Evolutionary conservation across 441 rosid species (phyloP).

Genomic region (Pelargonium cotyledonis): DNA sequence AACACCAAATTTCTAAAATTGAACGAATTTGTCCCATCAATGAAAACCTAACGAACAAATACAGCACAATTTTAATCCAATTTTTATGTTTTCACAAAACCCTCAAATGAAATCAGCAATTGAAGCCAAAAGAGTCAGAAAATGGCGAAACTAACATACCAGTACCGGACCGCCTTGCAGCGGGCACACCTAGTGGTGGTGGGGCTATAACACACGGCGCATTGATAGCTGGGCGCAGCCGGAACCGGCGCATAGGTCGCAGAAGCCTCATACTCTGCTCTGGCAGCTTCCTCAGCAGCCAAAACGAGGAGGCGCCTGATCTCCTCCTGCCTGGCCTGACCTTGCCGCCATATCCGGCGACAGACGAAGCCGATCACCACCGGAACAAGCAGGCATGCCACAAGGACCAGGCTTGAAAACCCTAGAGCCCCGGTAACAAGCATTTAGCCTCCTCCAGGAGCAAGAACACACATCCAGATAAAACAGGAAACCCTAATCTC

Average conservation of each 20-base stretch:
- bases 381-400: constrained; percentile 41
- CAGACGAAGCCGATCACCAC: constrained; percentile 31
- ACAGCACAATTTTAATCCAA: neutral
- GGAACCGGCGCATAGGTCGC: constrained; percentile 33
- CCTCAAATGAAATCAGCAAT: neutral
- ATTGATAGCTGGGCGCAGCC: constrained; percentile 33
- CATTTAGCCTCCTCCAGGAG: constrained; percentile 56
- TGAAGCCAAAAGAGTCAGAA: neutral
- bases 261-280: constrained; percentile 77
- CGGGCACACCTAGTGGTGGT: constrained; percentile 78
- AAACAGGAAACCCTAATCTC: constrained; percentile 27
- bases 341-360: constrained; percentile 65
- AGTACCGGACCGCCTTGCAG: constrained; percentile 81
- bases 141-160: constrained; percentile 39
- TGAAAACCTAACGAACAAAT: too few species aligned
- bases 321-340: constrained; percentile 56
- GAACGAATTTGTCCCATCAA: neutral
- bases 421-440: constrained; percentile 70
- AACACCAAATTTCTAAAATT: neutral
- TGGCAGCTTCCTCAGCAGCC: constrained; percentile 78
- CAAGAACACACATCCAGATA: constrained; percentile 33
- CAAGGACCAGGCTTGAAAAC: constrained; percentile 67
- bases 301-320: constrained; percentile 59
- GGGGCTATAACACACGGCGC: constrained; percentile 66
- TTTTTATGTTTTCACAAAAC: neutral